Percentiles rank a stretch among this genome's conserved stretches.
These are phyloP conservation scores for Westerdykella ornata DNA, from an alignment of 2,329 filamentous ascomycete genomes.

Conservation along the genomic window DNA sequence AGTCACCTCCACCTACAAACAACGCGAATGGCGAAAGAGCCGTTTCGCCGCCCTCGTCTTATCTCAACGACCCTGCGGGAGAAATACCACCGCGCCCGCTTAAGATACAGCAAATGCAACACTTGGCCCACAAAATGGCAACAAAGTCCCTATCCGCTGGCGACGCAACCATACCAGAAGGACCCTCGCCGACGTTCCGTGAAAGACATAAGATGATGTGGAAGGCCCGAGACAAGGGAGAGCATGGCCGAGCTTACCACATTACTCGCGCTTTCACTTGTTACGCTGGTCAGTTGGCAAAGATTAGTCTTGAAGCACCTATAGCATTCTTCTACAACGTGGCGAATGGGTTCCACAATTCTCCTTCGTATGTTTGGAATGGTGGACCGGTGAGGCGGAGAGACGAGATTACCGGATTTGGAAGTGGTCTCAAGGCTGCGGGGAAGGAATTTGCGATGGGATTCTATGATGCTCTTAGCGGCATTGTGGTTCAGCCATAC, in stretches of 20 bases:
- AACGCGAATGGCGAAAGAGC: too few species aligned
- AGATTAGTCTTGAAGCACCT: slow-evolving; percentile 11
- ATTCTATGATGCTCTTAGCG: slow-evolving; percentile 69
- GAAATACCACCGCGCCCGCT: too few species aligned
- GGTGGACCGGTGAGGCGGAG: slow-evolving; percentile 12
- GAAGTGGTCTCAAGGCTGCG: slow-evolving; percentile 65
- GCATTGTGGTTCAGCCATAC: slow-evolving; percentile 66
- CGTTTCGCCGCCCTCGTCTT: too few species aligned
- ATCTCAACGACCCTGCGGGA: too few species aligned
- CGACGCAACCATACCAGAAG: slow-evolving; percentile 4
- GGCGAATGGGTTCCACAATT: slow-evolving; percentile 15
- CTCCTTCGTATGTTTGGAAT: slow-evolving; percentile 12
- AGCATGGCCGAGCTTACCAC: slow-evolving; percentile 11
- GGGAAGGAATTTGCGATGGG: slow-evolving; percentile 67
- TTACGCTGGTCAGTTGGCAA: slow-evolving; percentile 11
- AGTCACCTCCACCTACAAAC: too few species aligned
- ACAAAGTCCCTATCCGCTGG: slow-evolving; percentile 3
- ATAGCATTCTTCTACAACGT: slow-evolving; percentile 18
- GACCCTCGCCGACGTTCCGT: slow-evolving; percentile 7
- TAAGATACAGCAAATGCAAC: slow-evolving; percentile 5
- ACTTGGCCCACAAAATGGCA: slow-evolving; percentile 15
- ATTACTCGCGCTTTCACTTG: slow-evolving; percentile 11
- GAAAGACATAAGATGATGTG: too few species aligned
- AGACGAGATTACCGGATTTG: slow-evolving; percentile 53
- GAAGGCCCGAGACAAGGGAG: slow-evolving; percentile 4